These are phyloP conservation scores for Colletotrichum truncatum DNA, from an alignment of 2,329 filamentous ascomycete genomes.

Conservation along the genomic window DNA sequence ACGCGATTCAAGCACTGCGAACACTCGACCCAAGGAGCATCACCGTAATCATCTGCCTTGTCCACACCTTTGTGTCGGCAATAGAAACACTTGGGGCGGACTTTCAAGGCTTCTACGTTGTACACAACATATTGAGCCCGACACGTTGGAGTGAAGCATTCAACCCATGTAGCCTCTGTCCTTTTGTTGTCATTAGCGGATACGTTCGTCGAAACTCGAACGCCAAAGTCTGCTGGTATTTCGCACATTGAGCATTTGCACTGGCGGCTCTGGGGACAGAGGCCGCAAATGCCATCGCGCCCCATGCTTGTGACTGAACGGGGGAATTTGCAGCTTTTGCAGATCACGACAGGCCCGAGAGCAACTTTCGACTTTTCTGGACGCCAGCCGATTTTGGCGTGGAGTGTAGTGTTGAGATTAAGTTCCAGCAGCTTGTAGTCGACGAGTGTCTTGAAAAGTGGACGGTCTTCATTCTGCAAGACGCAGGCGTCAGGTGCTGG, in stretches of 20 bases:
- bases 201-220: constrained; percentile 39
- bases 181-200: constrained; percentile 39
- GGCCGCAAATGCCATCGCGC: constrained; percentile 46
- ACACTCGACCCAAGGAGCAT: constrained; percentile 55
- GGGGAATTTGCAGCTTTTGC: constrained; percentile 51
- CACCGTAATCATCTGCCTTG: constrained; percentile 15
- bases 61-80: constrained; percentile 45
- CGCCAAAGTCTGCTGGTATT: constrained; percentile 35
- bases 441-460: constrained; percentile 54
- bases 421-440: constrained; percentile 55
- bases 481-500: constrained; percentile 34
- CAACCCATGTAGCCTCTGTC: constrained; percentile 53
- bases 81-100: constrained; percentile 58
- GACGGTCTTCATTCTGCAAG: constrained; percentile 45
- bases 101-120: constrained; percentile 47
- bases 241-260: constrained; percentile 35
- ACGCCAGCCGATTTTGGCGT: constrained; percentile 53
- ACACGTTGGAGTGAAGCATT: constrained; percentile 53
- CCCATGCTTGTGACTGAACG: constrained; percentile 61
- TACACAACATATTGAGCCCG: constrained; percentile 62
- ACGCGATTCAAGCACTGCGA: constrained; percentile 53
- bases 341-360: constrained; percentile 52
- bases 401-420: constrained; percentile 55
- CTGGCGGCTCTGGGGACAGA: constrained; percentile 41
- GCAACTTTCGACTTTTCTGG: constrained; percentile 52